Evolutionary conservation across 2,329 filamentous ascomycete species (phyloP).

Genomic region (Alternaria arborescens): DNA sequence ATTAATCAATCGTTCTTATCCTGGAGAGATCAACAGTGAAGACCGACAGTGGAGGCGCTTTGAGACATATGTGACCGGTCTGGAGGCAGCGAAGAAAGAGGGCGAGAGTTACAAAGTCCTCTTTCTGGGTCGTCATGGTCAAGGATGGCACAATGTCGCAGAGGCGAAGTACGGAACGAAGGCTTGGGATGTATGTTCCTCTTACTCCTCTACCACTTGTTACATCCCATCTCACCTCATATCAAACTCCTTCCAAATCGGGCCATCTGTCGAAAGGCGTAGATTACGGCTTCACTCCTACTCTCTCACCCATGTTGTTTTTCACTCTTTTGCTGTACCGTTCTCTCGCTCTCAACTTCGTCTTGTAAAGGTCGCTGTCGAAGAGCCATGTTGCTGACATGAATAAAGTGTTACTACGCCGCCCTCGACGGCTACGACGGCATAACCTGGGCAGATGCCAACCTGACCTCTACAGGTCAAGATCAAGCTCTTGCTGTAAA

Average conservation of each 20-base stretch:
- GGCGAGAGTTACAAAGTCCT: conserved; percentile 70
- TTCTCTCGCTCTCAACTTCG: not conserved
- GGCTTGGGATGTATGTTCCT: conserved; percentile 68
- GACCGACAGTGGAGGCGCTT: conserved; percentile 68
- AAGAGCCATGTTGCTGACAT: not conserved
- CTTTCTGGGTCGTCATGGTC: conserved; percentile 73
- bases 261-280: not conserved
- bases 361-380: not conserved
- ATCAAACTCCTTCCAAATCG: not conserved
- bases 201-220: not conserved
- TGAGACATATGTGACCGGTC: conserved; percentile 60
- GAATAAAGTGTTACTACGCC: conserved; percentile 67
- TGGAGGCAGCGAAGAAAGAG: conserved; percentile 58
- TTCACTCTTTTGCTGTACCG: not conserved
- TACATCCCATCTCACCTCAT: not conserved
- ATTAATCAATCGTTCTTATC: conserved; percentile 68
- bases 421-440: conserved; percentile 70
- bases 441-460: conserved; percentile 68
- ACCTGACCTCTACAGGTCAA: conserved; percentile 67
- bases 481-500: conserved; percentile 66
- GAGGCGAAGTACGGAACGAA: conserved; percentile 73
- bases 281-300: not conserved
- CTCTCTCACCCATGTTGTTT: not conserved
- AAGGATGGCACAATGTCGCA: conserved; percentile 72
- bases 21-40: conserved; percentile 52